Evolutionary conservation across 2,329 filamentous ascomycete genomes (phyloP).

Genomic region (Beauveria scarabaeidicola): DNA sequence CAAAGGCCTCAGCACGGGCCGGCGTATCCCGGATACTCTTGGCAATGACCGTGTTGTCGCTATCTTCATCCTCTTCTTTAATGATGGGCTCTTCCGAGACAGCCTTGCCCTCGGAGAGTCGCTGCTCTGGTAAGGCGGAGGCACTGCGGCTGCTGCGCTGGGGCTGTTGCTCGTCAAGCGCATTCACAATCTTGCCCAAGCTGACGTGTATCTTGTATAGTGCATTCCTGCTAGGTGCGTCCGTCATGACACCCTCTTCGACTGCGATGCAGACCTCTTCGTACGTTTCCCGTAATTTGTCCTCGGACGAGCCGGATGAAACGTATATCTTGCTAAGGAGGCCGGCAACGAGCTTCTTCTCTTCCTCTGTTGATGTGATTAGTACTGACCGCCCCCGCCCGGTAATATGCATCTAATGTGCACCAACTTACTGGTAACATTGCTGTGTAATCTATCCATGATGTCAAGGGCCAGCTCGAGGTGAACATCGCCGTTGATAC

Average conservation of each 20-base stretch:
- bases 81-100: slow-evolving; percentile 35
- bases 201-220: slow-evolving; percentile 61
- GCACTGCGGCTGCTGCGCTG: slow-evolving; percentile 36
- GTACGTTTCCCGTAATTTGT: slow-evolving; percentile 50
- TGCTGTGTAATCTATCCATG: slow-evolving; percentile 62
- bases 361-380: slow-evolving; percentile 54
- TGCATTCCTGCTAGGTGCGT: slow-evolving; percentile 54
- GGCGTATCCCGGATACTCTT: slow-evolving; percentile 21
- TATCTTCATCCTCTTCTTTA: slow-evolving; percentile 40
- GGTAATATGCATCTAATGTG: background rate
- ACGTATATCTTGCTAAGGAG: slow-evolving; percentile 79
- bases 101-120: slow-evolving; percentile 29
- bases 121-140: slow-evolving; percentile 28
- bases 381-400: slow-evolving; percentile 13
- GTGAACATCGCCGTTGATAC: slow-evolving; percentile 69
- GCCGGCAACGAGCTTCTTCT: slow-evolving; percentile 71
- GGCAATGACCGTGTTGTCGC: slow-evolving; percentile 24
- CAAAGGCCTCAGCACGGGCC: slow-evolving; percentile 10
- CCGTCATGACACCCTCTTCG: slow-evolving; percentile 50
- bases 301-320: slow-evolving; percentile 53
- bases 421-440: slow-evolving; percentile 53
- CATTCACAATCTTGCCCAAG: slow-evolving; percentile 59
- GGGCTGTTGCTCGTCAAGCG: slow-evolving; percentile 38
- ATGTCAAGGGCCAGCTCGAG: slow-evolving; percentile 70
- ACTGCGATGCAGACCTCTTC: slow-evolving; percentile 53